phyloP scores from a whole-genome alignment of 2,329 filamentous ascomycete species.

The Cordyceps cicadae region DNA sequence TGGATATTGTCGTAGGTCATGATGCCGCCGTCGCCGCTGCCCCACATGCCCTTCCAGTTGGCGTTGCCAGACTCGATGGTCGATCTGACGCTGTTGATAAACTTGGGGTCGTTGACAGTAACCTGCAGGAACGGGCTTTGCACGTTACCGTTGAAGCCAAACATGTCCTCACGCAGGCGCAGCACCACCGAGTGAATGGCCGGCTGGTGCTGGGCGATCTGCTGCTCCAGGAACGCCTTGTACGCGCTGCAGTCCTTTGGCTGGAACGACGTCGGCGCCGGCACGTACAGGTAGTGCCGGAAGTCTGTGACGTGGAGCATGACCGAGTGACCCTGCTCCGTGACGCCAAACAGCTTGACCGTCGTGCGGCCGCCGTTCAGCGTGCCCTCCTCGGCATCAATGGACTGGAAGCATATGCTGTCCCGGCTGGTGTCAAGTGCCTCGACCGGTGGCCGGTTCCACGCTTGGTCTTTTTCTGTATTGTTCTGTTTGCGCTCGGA shows the following conservation, averaged over 20 bases:
- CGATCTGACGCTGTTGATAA: constrained; percentile 66
- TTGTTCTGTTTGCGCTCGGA: constrained; percentile 77
- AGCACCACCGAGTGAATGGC: constrained; percentile 75
- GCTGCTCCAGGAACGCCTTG: constrained; percentile 70
- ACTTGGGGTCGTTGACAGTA: constrained; percentile 81
- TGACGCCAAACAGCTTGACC: constrained; percentile 91
- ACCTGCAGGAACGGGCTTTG: constrained; percentile 91
- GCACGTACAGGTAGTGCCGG: constrained; percentile 90
- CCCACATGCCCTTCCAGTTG: constrained; percentile 92
- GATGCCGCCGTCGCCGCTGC: constrained; percentile 57
- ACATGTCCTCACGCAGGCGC: constrained; percentile 81
- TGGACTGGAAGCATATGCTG: constrained; percentile 84
- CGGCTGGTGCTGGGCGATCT: constrained; percentile 64
- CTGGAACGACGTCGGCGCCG: constrained; percentile 75
- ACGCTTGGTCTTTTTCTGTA: constrained; percentile 86
- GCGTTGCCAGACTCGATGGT: constrained; percentile 67
- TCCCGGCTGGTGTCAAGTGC: constrained; percentile 51
- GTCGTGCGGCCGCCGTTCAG: constrained; percentile 66
- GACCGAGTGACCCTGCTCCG: constrained; percentile 74
- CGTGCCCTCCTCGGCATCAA: constrained; percentile 86
- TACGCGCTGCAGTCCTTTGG: constrained; percentile 70
- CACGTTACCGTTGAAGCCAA: constrained; percentile 87
- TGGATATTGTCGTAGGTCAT: constrained; percentile 94
- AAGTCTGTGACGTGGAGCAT: constrained; percentile 94
- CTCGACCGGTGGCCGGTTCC: constrained; percentile 57